Base-by-base conservation (phyloP, 2,329 filamentous ascomycete species). In the Chaetomium strumarium region DNA sequence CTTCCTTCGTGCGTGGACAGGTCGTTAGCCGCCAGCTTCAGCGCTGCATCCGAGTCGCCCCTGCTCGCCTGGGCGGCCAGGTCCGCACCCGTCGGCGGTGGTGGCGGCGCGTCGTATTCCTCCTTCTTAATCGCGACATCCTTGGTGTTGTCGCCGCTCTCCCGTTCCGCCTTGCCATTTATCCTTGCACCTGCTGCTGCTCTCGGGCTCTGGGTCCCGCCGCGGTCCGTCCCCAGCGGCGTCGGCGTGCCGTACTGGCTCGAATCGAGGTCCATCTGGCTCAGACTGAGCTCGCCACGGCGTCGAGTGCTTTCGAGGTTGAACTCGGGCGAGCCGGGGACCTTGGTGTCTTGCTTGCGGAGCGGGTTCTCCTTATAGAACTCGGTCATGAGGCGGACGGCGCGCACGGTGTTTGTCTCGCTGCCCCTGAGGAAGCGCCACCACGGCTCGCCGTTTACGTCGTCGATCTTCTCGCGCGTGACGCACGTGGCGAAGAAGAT, bases 401-500 rank as follows among this genome's bases (percentile, higher is more conserved):
- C 89, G 61, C 78, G 79, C 39, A 79, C 72, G 57, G 95, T 87
- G 56, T 86, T 81, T 19, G 77, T 74, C 59, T 92, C 76, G 57
- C 84, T 80, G 34, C 90, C 87, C 33, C 82, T 81, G 48, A 96
- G 72, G 51, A 81, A 78, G 55, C 84, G 84, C 92, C 92, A 99
- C 93, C 93, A 99, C 0, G 91, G 79, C 61, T 83, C 78, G 36
- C 87, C 88, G 47, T 84, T 73, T 39, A 85, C 75, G 61, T 95
- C 88, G 58, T 89, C 85, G 51, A 97, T 84, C n/a, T 77, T 79
- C 33, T 90, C 77, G 34, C 81, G 77, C 31, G 83, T 86, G 63
- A 90, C 85, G 40, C 84, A 83, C 53, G 88, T 87, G 6, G 88
- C 89, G 55, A 92, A 93, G 70, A 95, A 96, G 24, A 99, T 80